Evolutionary conservation across 2,329 filamentous ascomycete genomes (phyloP).

Genomic region (Alternaria dauci): DNA sequence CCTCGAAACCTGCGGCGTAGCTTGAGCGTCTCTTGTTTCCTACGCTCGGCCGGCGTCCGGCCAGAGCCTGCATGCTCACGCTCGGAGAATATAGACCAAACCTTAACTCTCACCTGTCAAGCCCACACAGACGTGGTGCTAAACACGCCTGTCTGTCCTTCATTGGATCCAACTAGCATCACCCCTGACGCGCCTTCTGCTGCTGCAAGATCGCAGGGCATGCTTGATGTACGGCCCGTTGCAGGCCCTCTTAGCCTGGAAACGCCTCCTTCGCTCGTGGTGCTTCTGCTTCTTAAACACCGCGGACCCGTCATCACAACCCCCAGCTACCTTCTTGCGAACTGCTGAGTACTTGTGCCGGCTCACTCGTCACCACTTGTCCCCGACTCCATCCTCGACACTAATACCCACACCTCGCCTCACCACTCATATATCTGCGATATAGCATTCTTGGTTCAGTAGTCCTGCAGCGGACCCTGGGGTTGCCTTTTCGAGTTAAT

Average conservation of each 20-base stretch:
- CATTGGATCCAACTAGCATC: slow-evolving; percentile 38
- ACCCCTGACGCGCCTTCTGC: slow-evolving; percentile 36
- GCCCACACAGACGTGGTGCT: slow-evolving; percentile 41
- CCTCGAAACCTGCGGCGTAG: slow-evolving; percentile 44
- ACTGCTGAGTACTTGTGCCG: slow-evolving; percentile 46
- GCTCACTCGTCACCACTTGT: slow-evolving; percentile 25
- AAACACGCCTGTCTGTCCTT: slow-evolving; percentile 39
- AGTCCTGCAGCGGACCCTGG: slow-evolving; percentile 13
- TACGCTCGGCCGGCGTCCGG: slow-evolving; percentile 29
- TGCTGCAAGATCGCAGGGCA: slow-evolving; percentile 44
- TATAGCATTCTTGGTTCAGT: slow-evolving; percentile 17
- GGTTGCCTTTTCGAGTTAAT: slow-evolving; percentile 12
- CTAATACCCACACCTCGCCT: slow-evolving; percentile 4
- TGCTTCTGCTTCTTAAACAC: slow-evolving; percentile 42
- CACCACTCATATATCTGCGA: slow-evolving; percentile 19
- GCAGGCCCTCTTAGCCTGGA: slow-evolving; percentile 48
- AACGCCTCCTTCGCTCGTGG: slow-evolving; percentile 42
- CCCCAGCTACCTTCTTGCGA: slow-evolving; percentile 32
- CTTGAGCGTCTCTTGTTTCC: slow-evolving; percentile 39
- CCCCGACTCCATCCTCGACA: slow-evolving; percentile 27
- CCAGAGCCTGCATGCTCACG: slow-evolving; percentile 38
- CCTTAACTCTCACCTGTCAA: slow-evolving; percentile 50
- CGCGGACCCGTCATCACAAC: slow-evolving; percentile 38
- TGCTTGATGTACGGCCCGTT: slow-evolving; percentile 52
- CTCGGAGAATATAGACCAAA: slow-evolving; percentile 52